Evolutionary conservation across 176 grass and related monocot species (phyloP).

Genomic region (Triticum monococcum): DNA sequence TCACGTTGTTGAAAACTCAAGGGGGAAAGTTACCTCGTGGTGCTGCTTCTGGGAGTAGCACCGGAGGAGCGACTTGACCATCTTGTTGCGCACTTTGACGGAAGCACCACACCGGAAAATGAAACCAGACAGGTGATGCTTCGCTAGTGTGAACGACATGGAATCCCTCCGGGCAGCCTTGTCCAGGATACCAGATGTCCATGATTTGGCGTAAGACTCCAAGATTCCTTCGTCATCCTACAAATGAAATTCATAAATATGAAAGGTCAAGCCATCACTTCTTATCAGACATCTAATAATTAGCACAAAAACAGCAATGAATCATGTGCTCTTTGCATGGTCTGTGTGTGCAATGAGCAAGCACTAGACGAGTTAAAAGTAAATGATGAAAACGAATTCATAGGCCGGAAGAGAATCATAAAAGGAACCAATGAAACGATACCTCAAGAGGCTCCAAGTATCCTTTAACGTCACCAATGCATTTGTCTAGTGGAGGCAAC

Average conservation of each 20-base stretch:
- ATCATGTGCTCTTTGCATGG: background rate
- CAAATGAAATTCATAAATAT: constrained; percentile 27
- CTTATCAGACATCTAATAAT: background rate
- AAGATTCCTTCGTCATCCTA: constrained; percentile 72
- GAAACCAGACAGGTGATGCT: constrained; percentile 69
- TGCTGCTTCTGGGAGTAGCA: constrained; percentile 58
- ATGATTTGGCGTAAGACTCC: constrained; percentile 87
- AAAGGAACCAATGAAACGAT: constrained; percentile 37
- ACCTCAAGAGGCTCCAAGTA: constrained; percentile 95
- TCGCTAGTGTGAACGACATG: constrained; percentile 54
- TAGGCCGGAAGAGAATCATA: background rate
- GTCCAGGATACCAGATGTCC: constrained; percentile 72
- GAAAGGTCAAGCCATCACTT: background rate
- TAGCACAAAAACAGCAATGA: background rate
- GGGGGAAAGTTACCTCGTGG: constrained; percentile 46
- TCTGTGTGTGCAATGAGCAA: background rate
- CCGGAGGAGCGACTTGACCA: constrained; percentile 68
- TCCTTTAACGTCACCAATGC: constrained; percentile 55
- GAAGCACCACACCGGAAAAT: constrained; percentile 41
- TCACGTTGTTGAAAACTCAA: background rate
- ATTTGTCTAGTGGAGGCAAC: constrained; percentile 76
- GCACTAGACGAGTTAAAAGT: background rate
- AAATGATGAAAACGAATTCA: constrained; percentile 5
- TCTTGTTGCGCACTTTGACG: constrained; percentile 57
- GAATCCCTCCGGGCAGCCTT: constrained; percentile 60